Percentiles rank a stretch among this genome's conserved stretches.
Conservation (phyloP, 106 monocot species). For the Posidonia australis region DNA sequence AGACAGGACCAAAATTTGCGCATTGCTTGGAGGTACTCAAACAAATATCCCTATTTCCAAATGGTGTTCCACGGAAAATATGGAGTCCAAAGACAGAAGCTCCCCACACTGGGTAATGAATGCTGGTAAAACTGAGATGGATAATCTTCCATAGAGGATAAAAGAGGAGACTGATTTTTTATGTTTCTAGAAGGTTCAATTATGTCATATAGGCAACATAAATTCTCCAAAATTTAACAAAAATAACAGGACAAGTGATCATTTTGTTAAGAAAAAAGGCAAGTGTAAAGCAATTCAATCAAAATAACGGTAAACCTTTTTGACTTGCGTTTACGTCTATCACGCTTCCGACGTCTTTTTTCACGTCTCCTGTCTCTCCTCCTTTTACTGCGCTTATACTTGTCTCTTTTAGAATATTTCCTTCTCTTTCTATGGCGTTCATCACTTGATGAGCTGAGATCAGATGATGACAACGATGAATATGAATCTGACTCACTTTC, state of each 20-base stretch:
- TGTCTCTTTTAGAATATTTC: slow-evolving; percentile 47
- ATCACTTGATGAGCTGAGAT: slow-evolving; percentile 82
- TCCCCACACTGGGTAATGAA: too few relatives aligned
- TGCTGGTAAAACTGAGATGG: too few relatives aligned
- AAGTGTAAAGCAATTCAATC: background rate
- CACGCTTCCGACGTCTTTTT: slow-evolving; percentile 46
- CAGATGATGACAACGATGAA: slow-evolving; percentile 53
- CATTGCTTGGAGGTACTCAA: too few relatives aligned
- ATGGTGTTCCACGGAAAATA: too few relatives aligned
- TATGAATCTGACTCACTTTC: slow-evolving; percentile 46
- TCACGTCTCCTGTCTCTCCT: slow-evolving; percentile 66
- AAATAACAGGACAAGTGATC: background rate
- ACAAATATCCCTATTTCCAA: too few relatives aligned
- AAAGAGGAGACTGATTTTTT: background rate
- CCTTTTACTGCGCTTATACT: slow-evolving; percentile 58
- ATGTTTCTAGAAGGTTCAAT: background rate
- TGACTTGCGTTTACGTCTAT: slow-evolving; percentile 52
- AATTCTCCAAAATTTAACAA: background rate
- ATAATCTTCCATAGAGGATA: too few relatives aligned
- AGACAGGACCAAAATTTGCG: too few relatives aligned
- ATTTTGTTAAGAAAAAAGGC: background rate
- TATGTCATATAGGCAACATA: too few relatives aligned
- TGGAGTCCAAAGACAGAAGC: too few relatives aligned
- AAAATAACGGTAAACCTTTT: slow-evolving; percentile 38
- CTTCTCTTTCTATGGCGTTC: slow-evolving; percentile 52